Evolutionary conservation across 495 filamentous ascomycete genomes (phyloP).

Genomic region (Venustampulla echinocandica): DNA sequence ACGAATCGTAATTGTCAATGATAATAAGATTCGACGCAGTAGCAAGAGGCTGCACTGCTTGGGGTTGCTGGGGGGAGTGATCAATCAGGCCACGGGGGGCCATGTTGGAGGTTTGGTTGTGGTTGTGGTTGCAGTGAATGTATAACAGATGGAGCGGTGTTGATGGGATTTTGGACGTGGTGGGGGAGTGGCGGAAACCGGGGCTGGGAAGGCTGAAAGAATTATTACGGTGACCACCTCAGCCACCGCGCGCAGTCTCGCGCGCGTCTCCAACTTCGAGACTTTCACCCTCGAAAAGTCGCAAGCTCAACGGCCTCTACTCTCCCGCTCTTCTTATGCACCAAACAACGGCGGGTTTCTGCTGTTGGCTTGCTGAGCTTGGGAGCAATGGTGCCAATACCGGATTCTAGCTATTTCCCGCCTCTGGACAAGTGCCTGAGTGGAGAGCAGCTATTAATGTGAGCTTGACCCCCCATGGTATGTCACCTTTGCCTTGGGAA

Average conservation of each 20-base stretch:
- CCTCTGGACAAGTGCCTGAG: conserved; percentile 55
- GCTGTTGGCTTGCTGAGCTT: conserved; percentile 42
- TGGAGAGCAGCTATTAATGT: conserved; percentile 52
- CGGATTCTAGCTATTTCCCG: conserved; percentile 49
- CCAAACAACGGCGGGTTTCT: conserved; percentile 13
- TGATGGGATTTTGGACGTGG: neutral
- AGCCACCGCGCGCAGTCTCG: neutral
- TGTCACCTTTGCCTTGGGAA: conserved; percentile 1
- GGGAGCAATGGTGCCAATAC: conserved; percentile 59
- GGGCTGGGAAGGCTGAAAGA: neutral
- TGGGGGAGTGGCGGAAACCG: neutral
- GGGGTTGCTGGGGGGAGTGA: conserved; percentile 76
- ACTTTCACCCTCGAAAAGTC: neutral
- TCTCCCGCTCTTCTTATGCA: conserved; percentile 15
- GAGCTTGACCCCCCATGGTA: conserved; percentile 20
- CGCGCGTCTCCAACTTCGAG: neutral
- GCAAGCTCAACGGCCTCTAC: neutral
- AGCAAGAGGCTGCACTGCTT: conserved; percentile 54
- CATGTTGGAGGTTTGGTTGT: conserved; percentile 15
- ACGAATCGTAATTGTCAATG: conserved; percentile 99
- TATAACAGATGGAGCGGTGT: too few species aligned
- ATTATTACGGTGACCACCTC: too few species aligned
- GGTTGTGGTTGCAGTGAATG: neutral
- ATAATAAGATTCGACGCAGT: conserved; percentile 85
- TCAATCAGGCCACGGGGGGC: conserved; percentile 58